These are phyloP conservation scores for Bacidia rubella DNA, from an alignment of 495 filamentous ascomycete species.

Conservation along the genomic window DNA sequence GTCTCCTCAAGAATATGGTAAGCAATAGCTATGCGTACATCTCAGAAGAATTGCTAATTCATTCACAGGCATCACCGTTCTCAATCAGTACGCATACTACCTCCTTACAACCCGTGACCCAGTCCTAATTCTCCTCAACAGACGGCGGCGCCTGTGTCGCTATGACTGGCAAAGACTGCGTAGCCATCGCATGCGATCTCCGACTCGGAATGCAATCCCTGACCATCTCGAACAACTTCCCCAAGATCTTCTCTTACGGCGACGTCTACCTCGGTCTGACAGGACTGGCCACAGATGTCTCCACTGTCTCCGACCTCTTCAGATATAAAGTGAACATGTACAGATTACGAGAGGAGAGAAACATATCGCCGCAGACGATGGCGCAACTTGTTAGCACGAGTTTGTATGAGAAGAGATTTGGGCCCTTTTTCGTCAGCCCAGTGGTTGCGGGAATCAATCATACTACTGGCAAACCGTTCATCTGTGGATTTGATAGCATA, in stretches of 20 bases:
- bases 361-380: conserved; percentile 86
- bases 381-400: conserved; percentile 85
- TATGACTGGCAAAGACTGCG: conserved; percentile 99
- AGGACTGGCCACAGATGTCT: conserved; percentile 88
- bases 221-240: conserved; percentile 98
- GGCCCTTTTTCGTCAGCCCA: conserved; percentile 87
- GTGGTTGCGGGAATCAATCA: conserved; percentile 89
- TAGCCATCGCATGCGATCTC: conserved; percentile 97
- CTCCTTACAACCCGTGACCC: neutral
- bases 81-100: conserved; percentile 57
- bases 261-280: conserved; percentile 95
- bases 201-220: conserved; percentile 92
- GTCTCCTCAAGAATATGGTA: conserved; percentile 5
- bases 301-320: conserved; percentile 91
- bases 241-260: conserved; percentile 97
- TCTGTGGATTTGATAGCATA: conserved; percentile 98
- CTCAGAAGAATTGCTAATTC: neutral
- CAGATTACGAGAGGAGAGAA: conserved; percentile 90
- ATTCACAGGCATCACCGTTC: conserved; percentile 58
- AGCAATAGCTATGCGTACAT: neutral
- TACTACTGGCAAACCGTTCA: conserved; percentile 85
- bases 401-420: conserved; percentile 91
- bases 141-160: conserved; percentile 93
- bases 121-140: conserved; percentile 26
- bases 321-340: conserved; percentile 99